Conservation (phyloP, 2,329 filamentous ascomycete genomes). For the Aschersonia sp. region DNA sequence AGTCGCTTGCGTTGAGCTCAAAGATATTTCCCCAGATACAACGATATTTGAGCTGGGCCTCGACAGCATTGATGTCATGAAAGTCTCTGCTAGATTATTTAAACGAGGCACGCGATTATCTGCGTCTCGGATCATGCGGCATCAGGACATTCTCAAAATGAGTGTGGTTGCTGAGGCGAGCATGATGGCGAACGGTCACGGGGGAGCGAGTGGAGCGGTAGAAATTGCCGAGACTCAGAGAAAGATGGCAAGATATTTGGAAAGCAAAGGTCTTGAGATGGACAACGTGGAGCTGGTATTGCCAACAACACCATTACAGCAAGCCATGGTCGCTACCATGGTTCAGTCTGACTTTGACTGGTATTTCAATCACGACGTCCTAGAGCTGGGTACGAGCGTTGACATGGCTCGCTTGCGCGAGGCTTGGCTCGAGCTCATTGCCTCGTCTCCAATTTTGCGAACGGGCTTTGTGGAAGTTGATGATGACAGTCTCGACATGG, state of each 20-base stretch:
- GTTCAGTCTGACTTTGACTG: conserved; percentile 53
- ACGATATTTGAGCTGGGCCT: conserved; percentile 72
- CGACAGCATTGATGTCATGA: conserved; percentile 87
- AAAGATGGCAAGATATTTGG: conserved; percentile 14
- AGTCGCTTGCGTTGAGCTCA: conserved; percentile 38
- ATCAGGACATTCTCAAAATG: conserved; percentile 44
- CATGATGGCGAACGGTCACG: conserved; percentile 3
- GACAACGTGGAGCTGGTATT: conserved; percentile 41
- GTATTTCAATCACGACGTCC: conserved; percentile 78
- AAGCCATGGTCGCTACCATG: conserved; percentile 78
- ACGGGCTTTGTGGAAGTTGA: conserved; percentile 58
- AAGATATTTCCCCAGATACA: conserved; percentile 38
- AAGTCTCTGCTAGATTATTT: conserved; percentile 59
- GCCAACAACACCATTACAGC: conserved; percentile 71
- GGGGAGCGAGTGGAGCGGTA: background rate
- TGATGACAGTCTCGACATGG: conserved; percentile 36
- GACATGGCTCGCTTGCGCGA: conserved; percentile 39
- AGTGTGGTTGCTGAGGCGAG: conserved; percentile 23
- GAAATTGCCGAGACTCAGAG: background rate
- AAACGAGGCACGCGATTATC: conserved; percentile 43
- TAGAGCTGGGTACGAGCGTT: conserved; percentile 40
- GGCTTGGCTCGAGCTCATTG: conserved; percentile 49
- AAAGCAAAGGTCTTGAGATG: conserved; percentile 17
- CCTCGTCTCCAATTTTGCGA: conserved; percentile 54
- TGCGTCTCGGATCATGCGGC: conserved; percentile 65